phyloP scores from a whole-genome alignment of 768 basidiomycete species.

The Psilocybe azurescens region DNA sequence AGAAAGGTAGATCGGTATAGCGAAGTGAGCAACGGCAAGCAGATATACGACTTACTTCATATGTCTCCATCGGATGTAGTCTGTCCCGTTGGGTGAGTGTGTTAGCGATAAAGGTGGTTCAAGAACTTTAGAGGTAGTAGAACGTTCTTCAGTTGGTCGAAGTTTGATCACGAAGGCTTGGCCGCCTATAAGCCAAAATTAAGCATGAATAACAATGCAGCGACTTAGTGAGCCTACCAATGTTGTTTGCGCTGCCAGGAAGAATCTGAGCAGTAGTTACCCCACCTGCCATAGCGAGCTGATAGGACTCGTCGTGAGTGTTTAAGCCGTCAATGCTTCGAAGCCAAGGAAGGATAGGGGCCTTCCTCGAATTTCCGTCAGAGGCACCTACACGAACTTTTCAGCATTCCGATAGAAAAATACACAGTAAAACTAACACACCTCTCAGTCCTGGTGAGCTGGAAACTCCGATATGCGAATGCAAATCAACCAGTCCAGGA shows the following conservation, averaged over 20 bases:
- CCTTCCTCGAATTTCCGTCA: conserved; percentile 51
- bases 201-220: not conserved
- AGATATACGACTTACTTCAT: conserved; percentile 60
- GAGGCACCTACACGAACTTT: conserved; percentile 37
- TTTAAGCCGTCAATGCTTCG: conserved; percentile 76
- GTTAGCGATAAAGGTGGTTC: conserved; percentile 70
- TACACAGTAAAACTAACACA: conserved; percentile 20
- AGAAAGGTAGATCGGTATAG: not conserved
- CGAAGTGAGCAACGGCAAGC: not conserved
- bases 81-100: conserved; percentile 38
- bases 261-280: conserved; percentile 80
- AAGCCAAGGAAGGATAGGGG: conserved; percentile 63
- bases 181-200: conserved; percentile 51
- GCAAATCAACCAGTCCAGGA: conserved; percentile 52
- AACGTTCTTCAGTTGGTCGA: conserved; percentile 71
- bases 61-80: conserved; percentile 65
- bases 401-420: not conserved
- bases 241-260: conserved; percentile 69
- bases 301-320: conserved; percentile 71
- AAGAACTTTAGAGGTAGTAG: conserved; percentile 68
- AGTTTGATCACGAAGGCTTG: conserved; percentile 82
- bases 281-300: conserved; percentile 65
- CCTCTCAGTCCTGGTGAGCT: conserved; percentile 36
- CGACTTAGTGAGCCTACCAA: conserved; percentile 43
- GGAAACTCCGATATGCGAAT: conserved; percentile 44